Evolutionary conservation across 2,329 filamentous ascomycete species (phyloP).

Genomic region (Exophiala sideris): DNA sequence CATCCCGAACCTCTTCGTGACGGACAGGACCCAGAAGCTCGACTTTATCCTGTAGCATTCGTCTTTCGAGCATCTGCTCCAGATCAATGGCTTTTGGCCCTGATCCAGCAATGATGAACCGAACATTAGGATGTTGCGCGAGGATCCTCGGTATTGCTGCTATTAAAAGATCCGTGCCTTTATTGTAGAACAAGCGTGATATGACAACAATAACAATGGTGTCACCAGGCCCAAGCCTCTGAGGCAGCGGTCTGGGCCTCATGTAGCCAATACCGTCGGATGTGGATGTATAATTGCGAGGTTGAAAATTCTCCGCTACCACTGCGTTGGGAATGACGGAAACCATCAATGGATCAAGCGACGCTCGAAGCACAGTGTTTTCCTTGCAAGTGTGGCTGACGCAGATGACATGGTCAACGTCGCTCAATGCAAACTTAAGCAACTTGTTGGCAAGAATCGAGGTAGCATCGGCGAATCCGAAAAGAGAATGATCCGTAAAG

Average conservation of each 20-base stretch:
- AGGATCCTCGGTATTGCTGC: conserved; percentile 92
- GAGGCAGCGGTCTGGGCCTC: conserved; percentile 51
- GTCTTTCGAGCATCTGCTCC: conserved; percentile 96
- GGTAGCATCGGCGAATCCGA: conserved; percentile 92
- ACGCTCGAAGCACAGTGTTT: conserved; percentile 92
- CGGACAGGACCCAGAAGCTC: conserved; percentile 87
- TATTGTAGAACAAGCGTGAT: conserved; percentile 96
- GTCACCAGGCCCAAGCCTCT: conserved; percentile 74
- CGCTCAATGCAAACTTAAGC: conserved; percentile 90
- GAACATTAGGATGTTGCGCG: conserved; percentile 82
- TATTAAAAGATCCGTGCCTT: conserved; percentile 94
- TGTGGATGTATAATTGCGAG: conserved; percentile 54
- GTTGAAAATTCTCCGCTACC: conserved; percentile 92
- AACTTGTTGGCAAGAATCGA: conserved; percentile 97
- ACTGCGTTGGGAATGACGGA: conserved; percentile 97
- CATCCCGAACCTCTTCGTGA: conserved; percentile 93
- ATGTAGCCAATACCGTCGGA: conserved; percentile 35
- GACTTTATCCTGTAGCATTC: conserved; percentile 88
- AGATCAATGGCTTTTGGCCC: conserved; percentile 96
- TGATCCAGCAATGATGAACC: conserved; percentile 93
- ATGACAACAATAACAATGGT: conserved; percentile 96
- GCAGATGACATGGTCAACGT: conserved; percentile 97
- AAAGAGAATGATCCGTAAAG: conserved; percentile 95
- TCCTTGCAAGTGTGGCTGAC: conserved; percentile 99
- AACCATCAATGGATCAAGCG: conserved; percentile 92